These are phyloP conservation scores for Phytopythium mirpurense DNA, from an alignment of 352 stramenopile species.

Conservation along the genomic window DNA sequence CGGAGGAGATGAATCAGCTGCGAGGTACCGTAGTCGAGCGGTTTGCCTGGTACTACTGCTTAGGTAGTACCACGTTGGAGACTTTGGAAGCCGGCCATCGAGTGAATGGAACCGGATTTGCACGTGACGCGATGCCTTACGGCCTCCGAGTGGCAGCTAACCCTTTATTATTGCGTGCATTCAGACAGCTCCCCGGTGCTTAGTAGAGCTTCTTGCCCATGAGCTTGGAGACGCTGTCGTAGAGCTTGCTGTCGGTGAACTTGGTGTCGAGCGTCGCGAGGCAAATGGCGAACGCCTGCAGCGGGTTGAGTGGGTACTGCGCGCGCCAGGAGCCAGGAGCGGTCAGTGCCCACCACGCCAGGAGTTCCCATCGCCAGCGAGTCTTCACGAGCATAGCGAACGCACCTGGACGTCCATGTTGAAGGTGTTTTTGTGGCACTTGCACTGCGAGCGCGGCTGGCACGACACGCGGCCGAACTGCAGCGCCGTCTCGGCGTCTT, in stretches of 20 bases:
- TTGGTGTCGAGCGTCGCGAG: slow-evolving; percentile 85
- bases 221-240: slow-evolving; percentile 37
- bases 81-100: background rate
- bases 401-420: slow-evolving; percentile 87
- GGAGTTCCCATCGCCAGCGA: no score
- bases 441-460: slow-evolving; percentile 41
- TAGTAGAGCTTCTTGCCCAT: slow-evolving; percentile 22
- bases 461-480: slow-evolving; percentile 68
- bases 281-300: slow-evolving; percentile 88
- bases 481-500: slow-evolving; percentile 24
- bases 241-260: slow-evolving; percentile 44
- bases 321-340: slow-evolving; percentile 7
- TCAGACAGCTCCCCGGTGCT: no score
- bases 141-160: background rate
- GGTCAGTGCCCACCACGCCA: background rate
- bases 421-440: slow-evolving; percentile 87
- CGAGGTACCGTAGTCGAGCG: no score
- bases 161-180: no score
- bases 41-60: no score
- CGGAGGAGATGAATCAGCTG: slow-evolving; percentile 8
- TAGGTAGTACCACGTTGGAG: no score
- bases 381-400: background rate
- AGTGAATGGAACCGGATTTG: background rate
- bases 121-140: background rate
- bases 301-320: slow-evolving; percentile 68